Conservation (phyloP, 257 asterid genomes). For the Solanum pennellii region DNA sequence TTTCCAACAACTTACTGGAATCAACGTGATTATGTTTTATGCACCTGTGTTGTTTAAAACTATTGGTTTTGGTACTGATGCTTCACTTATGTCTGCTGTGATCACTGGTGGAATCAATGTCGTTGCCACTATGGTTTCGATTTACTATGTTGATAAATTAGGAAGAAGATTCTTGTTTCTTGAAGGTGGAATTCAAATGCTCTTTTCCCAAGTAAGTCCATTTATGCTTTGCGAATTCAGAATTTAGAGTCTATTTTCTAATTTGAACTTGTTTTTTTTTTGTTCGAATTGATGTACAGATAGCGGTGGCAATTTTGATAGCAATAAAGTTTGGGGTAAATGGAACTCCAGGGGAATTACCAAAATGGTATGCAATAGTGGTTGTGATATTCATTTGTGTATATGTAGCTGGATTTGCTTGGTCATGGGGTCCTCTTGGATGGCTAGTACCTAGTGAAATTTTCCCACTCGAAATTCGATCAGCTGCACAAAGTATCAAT, state of each 20-base stretch:
- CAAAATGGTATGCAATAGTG: constrained; percentile 58
- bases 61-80: constrained; percentile 45
- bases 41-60: constrained; percentile 76
- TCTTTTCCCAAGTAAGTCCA: constrained; percentile 43
- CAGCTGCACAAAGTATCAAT: constrained; percentile 70
- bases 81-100: constrained; percentile 42
- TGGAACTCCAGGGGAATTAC: constrained; percentile 37
- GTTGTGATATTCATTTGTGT: constrained; percentile 62
- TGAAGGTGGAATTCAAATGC: constrained; percentile 64
- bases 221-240: background rate
- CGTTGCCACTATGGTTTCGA: constrained; percentile 43
- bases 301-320: constrained; percentile 39
- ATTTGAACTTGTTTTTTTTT: background rate
- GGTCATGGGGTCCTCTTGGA: constrained; percentile 95
- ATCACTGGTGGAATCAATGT: constrained; percentile 51
- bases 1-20: constrained; percentile 79
- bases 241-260: background rate
- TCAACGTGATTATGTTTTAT: constrained; percentile 68
- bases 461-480: constrained; percentile 70
- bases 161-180: constrained; percentile 65
- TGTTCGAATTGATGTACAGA: constrained; percentile 7
- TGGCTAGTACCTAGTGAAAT: constrained; percentile 89
- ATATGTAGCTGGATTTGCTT: constrained; percentile 66
- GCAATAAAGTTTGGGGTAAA: constrained; percentile 53
- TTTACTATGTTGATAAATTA: constrained; percentile 62